Evolutionary conservation across 2,329 filamentous ascomycete genomes (phyloP), one percentile per base, ranked within the genome.

Genomic region (Aspergillus intermedius): DNA sequence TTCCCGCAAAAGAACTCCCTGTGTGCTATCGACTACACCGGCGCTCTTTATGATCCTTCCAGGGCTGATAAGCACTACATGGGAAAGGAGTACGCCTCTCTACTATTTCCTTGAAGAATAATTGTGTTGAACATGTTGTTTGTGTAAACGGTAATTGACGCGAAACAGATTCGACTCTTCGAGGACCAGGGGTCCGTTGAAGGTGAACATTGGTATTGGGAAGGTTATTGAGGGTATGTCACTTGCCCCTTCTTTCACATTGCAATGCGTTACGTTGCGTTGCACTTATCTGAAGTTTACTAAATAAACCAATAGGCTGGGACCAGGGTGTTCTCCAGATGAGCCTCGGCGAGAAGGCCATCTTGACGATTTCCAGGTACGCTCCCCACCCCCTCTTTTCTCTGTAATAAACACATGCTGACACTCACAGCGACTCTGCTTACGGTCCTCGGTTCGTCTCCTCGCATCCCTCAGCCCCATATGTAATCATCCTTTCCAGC

Each of bases 1-100:
- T 75, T 71, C 56, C 87, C 91, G 49, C 65, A 72, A 56, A 61
- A 65, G 13, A 86, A 88, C 57, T 83, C 96, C 68, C 81, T 73
- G 22, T 88, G 97, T 63, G 81, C 80, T 64, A 95, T 97, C 65
- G 82, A 93, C 73, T 97, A 97, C 79, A 93, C 86, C 39, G 93
- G 93, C 61, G 95, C 77, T 73, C 78, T 97, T 55, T 87, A 86
- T 72, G 84, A 94, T 63, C 63, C 74, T 19, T 72, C 64, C 55
- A 72, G 81, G 67, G 70, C 78, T 15, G 76, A 81, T 49, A 76
- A 80, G 63, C 82, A 87, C 55, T 64, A 57, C 57, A 81, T 79
- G 78, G 91, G 91, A 61, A 72, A 69, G 22, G 66, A 89, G 90
- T 95, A 75, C 63, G 84, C 72, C 15, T 47, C 34, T n/a, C 10